Conservation (phyloP, 2,329 filamentous ascomycete species). For the Monosporascus sp. region DNA sequence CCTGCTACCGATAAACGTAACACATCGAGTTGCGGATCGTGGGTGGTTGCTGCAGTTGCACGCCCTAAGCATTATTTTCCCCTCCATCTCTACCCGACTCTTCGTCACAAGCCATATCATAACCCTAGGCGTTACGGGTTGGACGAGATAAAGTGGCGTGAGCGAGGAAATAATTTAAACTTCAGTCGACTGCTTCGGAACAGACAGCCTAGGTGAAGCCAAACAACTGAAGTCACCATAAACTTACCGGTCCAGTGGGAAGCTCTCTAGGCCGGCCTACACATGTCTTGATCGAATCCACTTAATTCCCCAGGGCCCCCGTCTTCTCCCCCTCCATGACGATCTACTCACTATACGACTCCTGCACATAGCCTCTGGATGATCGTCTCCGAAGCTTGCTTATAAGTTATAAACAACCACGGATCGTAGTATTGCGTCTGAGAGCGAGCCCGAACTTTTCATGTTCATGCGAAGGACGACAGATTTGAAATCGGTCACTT, state of each 20-base stretch:
- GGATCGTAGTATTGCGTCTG: no score
- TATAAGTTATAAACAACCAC: no score
- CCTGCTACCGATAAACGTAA: neutral
- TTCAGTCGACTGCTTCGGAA: neutral
- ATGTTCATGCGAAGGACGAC: no score
- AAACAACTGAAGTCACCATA: neutral
- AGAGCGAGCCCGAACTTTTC: no score
- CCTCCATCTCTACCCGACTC: neutral
- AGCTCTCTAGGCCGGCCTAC: neutral
- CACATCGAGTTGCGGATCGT: neutral
- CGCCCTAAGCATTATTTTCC: neutral
- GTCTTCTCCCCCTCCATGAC: no score
- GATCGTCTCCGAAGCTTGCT: no score
- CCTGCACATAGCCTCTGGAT: no score
- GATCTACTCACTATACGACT: no score
- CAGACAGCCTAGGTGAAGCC: neutral
- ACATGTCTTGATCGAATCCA: no score
- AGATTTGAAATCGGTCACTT: no score
- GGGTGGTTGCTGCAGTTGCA: neutral
- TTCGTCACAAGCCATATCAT: neutral
- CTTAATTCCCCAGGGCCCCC: no score
- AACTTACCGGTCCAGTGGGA: neutral
- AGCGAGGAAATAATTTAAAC: neutral
- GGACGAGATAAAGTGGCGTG: neutral
- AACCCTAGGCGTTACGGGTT: neutral